Conservation (phyloP, 1,284 basidiomycete genomes). For the Serendipita sp. region DNA sequence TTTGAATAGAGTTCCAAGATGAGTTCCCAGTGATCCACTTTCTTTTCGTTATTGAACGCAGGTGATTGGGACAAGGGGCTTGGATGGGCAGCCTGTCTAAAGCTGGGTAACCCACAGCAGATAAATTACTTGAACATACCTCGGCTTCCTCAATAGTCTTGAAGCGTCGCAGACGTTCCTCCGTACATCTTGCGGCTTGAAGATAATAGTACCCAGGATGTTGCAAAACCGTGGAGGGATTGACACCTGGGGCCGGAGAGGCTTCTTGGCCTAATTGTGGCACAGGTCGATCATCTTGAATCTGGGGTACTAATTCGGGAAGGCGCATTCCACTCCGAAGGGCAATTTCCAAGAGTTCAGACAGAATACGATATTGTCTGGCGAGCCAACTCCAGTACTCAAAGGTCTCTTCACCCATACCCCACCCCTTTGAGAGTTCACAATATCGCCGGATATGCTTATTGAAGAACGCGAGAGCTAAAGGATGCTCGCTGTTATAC, state of each 20-base stretch:
- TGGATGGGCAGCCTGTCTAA: slow-evolving; percentile 7
- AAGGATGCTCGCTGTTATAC: slow-evolving; percentile 70
- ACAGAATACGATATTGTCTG: slow-evolving; percentile 82
- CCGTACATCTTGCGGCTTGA: slow-evolving; percentile 70
- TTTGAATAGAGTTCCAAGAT: slow-evolving; percentile 85
- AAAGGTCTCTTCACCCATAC: slow-evolving; percentile 91
- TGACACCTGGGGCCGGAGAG: slow-evolving; percentile 43
- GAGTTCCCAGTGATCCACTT: slow-evolving; percentile 70
- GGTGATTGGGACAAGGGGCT: slow-evolving; percentile 18
- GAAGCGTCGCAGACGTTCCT: slow-evolving; percentile 56
- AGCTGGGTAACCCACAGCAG: slow-evolving; percentile 13
- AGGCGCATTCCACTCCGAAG: slow-evolving; percentile 43
- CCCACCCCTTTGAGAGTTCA: slow-evolving; percentile 85
- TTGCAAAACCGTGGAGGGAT: slow-evolving; percentile 60
- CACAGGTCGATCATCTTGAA: slow-evolving; percentile 19
- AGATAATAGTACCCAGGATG: slow-evolving; percentile 88
- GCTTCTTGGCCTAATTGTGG: slow-evolving; percentile 23
- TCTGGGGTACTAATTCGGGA: slow-evolving; percentile 18
- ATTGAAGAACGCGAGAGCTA: slow-evolving; percentile 68
- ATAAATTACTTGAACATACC: slow-evolving; percentile 24
- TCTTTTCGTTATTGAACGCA: slow-evolving; percentile 68
- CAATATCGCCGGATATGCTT: slow-evolving; percentile 74
- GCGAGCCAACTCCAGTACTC: slow-evolving; percentile 97
- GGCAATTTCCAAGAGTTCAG: slow-evolving; percentile 76
- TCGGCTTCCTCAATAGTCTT: slow-evolving; percentile 44